Evolutionary conservation across 2,329 filamentous ascomycete species (phyloP).

Genomic region (Penicillium olsonii): DNA sequence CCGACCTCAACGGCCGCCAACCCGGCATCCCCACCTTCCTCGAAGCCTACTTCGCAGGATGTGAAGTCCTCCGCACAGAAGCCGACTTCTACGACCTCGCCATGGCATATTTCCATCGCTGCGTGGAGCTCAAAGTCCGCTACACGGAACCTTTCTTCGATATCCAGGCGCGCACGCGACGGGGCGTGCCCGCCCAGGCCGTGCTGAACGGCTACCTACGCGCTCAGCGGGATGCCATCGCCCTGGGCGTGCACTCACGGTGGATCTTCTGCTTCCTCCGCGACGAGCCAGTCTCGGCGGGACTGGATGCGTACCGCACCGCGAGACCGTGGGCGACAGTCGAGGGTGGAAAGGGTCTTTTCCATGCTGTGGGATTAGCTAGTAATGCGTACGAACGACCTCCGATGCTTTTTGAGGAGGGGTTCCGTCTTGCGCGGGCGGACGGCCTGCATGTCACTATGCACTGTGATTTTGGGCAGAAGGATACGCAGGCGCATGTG

Average conservation of each 20-base stretch:
- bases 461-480: conserved; percentile 56
- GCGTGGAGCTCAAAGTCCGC: conserved; percentile 39
- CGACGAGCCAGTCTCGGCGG: conserved; percentile 43
- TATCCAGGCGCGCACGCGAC: conserved; percentile 44
- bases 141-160: conserved; percentile 49
- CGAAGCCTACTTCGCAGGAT: conserved; percentile 32
- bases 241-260: conserved; percentile 31
- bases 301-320: conserved; percentile 40
- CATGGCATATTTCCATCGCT: conserved; percentile 41
- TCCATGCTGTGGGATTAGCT: conserved; percentile 52
- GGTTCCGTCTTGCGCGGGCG: conserved; percentile 32
- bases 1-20: conserved; percentile 39
- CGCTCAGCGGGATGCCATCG: conserved; percentile 33
- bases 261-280: conserved; percentile 50
- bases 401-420: conserved; percentile 47
- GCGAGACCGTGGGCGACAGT: conserved; percentile 39
- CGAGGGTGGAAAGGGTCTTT: conserved; percentile 37
- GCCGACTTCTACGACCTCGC: conserved; percentile 45
- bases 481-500: conserved; percentile 50
- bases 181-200: conserved; percentile 33
- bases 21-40: conserved; percentile 33
- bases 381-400: conserved; percentile 51
- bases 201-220: conserved; percentile 40
- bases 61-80: conserved; percentile 31
- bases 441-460: conserved; percentile 44